These are phyloP conservation scores for Neocallimastix lanati DNA, from an alignment of 192 early-diverging fungal species.

Conservation along the genomic window DNA sequence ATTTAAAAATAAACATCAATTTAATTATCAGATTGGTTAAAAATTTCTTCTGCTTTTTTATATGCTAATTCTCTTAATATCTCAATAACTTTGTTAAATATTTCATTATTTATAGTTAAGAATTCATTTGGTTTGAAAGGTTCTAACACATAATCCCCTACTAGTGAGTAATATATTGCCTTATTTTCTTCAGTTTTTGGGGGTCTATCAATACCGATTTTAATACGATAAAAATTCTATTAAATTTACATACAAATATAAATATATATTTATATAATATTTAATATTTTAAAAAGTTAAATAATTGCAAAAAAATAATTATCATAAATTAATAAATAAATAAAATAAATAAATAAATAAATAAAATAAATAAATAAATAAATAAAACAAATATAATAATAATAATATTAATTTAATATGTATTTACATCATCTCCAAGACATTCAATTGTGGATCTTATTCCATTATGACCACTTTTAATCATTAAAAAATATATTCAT, in stretches of 20 bases:
- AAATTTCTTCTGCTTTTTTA: background rate
- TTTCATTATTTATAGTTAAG: background rate
- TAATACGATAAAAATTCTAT: background rate
- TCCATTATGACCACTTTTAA: background rate
- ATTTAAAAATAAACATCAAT: too few species aligned
- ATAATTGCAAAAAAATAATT: too few species aligned
- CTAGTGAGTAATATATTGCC: background rate
- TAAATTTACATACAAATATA: too few species aligned
- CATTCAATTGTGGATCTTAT: background rate
- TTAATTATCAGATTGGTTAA: too few species aligned
- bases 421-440: background rate
- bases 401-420: too few species aligned
- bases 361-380: too few species aligned
- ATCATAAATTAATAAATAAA: too few species aligned
- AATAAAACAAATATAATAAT: too few species aligned
- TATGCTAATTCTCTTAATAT: background rate
- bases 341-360: too few species aligned
- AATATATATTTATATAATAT: too few species aligned
- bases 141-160: background rate
- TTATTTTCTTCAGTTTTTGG: background rate
- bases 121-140: background rate
- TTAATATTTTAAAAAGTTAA: too few species aligned
- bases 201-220: background rate
- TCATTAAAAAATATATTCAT: background rate
- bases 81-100: background rate